These are phyloP conservation scores for Nakazawaea ishiwadae DNA, from an alignment of 805 yeast species.

Conservation along the genomic window DNA sequence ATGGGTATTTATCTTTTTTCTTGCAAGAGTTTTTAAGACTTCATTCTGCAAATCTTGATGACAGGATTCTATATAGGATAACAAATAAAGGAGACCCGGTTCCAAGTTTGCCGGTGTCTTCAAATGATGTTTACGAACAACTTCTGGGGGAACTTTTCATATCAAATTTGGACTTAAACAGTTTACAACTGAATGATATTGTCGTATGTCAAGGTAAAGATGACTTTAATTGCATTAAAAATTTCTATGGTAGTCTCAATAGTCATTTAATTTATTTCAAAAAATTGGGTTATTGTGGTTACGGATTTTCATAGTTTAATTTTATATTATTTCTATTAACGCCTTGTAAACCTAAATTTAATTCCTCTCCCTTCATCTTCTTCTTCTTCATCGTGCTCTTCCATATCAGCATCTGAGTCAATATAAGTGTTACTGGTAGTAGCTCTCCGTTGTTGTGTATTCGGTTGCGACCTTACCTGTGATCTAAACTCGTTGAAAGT, in stretches of 20 bases:
- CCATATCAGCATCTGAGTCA: neutral
- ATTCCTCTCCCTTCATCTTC: constrained; percentile 27
- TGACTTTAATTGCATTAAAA: constrained; percentile 14
- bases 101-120: constrained; percentile 15
- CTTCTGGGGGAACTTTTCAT: constrained; percentile 21
- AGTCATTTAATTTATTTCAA: constrained; percentile 16
- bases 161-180: constrained; percentile 12
- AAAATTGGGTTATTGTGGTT: constrained; percentile 15
- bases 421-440: too few species aligned
- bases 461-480: neutral
- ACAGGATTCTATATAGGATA: constrained; percentile 20
- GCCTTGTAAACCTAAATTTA: constrained; percentile 22
- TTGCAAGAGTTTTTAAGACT: constrained; percentile 19
- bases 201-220: constrained; percentile 12
- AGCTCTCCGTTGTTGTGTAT: too few species aligned
- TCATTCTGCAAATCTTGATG: neutral
- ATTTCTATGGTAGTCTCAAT: constrained; percentile 9
- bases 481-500: neutral
- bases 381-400: constrained; percentile 9
- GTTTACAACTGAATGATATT: constrained; percentile 11
- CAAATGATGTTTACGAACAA: constrained; percentile 16
- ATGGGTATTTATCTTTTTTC: constrained; percentile 32
- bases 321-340: too few species aligned
- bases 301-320: constrained; percentile 3
- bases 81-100: constrained; percentile 26